Percentiles rank a stretch among this genome's conserved stretches.
Conservation (phyloP, 768 basidiomycete genomes). For the Calocybe indica region DNA sequence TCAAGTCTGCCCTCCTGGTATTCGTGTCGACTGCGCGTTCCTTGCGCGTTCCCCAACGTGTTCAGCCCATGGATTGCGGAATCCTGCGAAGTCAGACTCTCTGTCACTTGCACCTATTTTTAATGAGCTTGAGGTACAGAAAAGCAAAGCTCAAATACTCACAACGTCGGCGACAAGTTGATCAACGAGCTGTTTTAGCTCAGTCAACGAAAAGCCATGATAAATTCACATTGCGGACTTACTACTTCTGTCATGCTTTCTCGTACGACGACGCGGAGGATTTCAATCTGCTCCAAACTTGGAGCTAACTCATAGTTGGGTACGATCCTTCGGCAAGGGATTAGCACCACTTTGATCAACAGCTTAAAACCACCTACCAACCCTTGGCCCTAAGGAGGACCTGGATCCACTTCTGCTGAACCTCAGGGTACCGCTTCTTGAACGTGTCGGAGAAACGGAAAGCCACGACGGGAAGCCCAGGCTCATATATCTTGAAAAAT, state of each 20-base stretch:
- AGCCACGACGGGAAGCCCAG: slow-evolving; percentile 60
- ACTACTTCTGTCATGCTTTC: slow-evolving; percentile 52
- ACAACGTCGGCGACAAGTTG: slow-evolving; percentile 67
- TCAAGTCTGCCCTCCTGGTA: slow-evolving; percentile 40
- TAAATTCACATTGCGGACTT: slow-evolving; percentile 20
- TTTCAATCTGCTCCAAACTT: slow-evolving; percentile 44
- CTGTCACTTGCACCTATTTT: slow-evolving; percentile 56
- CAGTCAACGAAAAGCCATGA: slow-evolving; percentile 42
- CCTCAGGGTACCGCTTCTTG: slow-evolving; percentile 44
- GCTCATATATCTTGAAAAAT: slow-evolving; percentile 36
- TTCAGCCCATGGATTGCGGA: slow-evolving; percentile 50
- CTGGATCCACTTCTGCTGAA: slow-evolving; percentile 59
- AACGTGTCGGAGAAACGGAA: slow-evolving; percentile 60
- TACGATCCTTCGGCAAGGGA: slow-evolving; percentile 31
- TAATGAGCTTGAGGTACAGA: neutral
- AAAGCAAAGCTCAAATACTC: slow-evolving; percentile 17
- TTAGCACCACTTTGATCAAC: neutral
- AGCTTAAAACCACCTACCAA: slow-evolving; percentile 38
- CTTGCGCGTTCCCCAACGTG: slow-evolving; percentile 25
- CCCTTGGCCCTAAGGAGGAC: slow-evolving; percentile 43
- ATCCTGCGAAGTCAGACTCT: slow-evolving; percentile 41
- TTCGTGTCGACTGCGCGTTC: slow-evolving; percentile 26
- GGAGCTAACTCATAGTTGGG: slow-evolving; percentile 52
- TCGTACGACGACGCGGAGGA: slow-evolving; percentile 61
- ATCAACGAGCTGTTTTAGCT: slow-evolving; percentile 51